Base-by-base conservation (phyloP, 139 green algal genomes). In the Zygnema circumcarinatum region DNA sequence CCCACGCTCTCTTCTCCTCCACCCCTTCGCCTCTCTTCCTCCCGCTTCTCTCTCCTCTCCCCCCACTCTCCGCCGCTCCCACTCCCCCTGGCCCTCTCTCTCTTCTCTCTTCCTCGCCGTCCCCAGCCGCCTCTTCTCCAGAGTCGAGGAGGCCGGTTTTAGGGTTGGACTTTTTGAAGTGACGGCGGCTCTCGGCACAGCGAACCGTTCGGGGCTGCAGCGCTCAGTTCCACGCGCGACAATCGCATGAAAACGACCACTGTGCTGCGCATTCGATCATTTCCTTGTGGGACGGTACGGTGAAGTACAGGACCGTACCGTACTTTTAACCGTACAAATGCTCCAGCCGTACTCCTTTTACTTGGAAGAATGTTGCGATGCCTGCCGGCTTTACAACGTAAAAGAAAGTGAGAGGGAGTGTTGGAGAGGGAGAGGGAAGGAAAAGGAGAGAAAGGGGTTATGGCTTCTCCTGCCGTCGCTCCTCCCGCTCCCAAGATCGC, bases 401-500 rank as follows among this genome's bases (percentile, higher is more conserved):
- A 62, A 16, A 62, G 47, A 62, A 16, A 62, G 47, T 25, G 47
- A 62, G 47, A 62, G 47, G 16, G 47, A 62, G 47, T 25, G 47
- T 25, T 7, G 16, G 47, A 62, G 47, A 62, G 47, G 16, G 47
- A 62, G 47, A 62, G 47, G 16, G 47, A 62, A 16, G 16, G 47
- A 62, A 16, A 62, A 62, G 47, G 16, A 16, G 16, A 62, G 16
- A 62, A 62, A 62, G 7, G 16, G 7, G 47, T 16, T 16, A 62
- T 62, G 47, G 47, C 47, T 62, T n/a, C n/a, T n/a, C n/a, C n/a
- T n/a, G n/a, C n/a, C n/a, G n/a, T 72, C 29, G 73, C 73, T 75
- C 41, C 67, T 32, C 75, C 84, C 7, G 32, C 84, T 32, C 75
- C 84, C 1, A 89, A 88, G 38, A 95, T 98, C 7, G 92, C 94